phyloP scores from a whole-genome alignment of 1,139 yeast species.

The Groenewaldozyma sp. region DNA sequence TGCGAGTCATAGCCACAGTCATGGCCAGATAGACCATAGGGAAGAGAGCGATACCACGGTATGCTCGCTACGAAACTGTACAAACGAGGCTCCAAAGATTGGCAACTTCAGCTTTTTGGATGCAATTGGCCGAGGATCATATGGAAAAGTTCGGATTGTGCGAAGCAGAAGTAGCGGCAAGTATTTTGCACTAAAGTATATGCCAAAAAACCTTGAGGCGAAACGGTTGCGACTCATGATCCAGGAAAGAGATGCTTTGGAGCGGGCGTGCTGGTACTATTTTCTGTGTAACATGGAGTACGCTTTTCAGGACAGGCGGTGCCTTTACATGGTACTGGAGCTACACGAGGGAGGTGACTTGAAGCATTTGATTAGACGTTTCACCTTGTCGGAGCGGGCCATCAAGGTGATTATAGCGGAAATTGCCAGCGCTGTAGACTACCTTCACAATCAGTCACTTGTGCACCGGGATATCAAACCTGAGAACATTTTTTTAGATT shows the following conservation, averaged over 20 bases:
- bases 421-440: slow-evolving; percentile 56
- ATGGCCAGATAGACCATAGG: too few species aligned
- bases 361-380: slow-evolving; percentile 58
- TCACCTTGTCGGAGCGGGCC: slow-evolving; percentile 48
- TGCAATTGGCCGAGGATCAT: slow-evolving; percentile 27
- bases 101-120: slow-evolving; percentile 13
- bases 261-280: slow-evolving; percentile 53
- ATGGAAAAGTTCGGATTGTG: slow-evolving; percentile 66
- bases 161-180: slow-evolving; percentile 46
- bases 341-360: slow-evolving; percentile 86
- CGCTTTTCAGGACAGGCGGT: slow-evolving; percentile 71
- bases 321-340: slow-evolving; percentile 64
- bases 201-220: slow-evolving; percentile 21
- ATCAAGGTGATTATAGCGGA: slow-evolving; percentile 62
- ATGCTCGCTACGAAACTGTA: neutral
- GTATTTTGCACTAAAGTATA: slow-evolving; percentile 65
- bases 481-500: slow-evolving; percentile 56
- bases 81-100: neutral
- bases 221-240: slow-evolving; percentile 23
- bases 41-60: too few species aligned
- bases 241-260: slow-evolving; percentile 53
- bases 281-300: slow-evolving; percentile 72
- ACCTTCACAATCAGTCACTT: slow-evolving; percentile 52
- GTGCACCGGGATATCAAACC: slow-evolving; percentile 66
- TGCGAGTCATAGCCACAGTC: too few species aligned